These are phyloP conservation scores for Fraxinus dipetala DNA, from an alignment of 305 asterid species.

Conservation along the genomic window DNA sequence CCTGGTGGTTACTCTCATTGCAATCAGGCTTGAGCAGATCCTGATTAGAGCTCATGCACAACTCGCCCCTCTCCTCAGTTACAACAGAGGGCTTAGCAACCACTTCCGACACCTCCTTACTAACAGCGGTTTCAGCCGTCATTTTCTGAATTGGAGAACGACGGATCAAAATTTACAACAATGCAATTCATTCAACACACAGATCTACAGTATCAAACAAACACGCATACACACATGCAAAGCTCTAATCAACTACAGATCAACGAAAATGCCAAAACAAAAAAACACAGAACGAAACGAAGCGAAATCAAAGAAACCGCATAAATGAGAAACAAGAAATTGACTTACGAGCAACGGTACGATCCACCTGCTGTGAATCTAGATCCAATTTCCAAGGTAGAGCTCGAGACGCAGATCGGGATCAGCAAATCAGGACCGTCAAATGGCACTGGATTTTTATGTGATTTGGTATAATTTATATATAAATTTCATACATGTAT, in stretches of 20 bases:
- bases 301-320: not conserved
- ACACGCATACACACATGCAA: constrained; percentile 4
- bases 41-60: constrained; percentile 31
- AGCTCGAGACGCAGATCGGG: constrained; percentile 29
- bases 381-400: constrained; percentile 32
- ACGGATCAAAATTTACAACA: constrained; percentile 29
- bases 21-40: constrained; percentile 33
- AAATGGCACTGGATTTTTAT: constrained; percentile 31
- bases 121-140: constrained; percentile 45
- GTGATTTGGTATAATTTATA: not conserved
- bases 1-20: constrained; percentile 30
- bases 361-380: constrained; percentile 33
- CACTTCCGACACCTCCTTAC: constrained; percentile 31
- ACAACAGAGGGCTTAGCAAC: constrained; percentile 15
- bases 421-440: constrained; percentile 28
- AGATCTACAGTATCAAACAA: constrained; percentile 4
- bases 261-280: not conserved
- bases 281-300: not conserved
- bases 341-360: constrained; percentile 35
- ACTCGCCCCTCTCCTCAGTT: constrained; percentile 34
- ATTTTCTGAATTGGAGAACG: constrained; percentile 23
- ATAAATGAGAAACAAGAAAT: not conserved
- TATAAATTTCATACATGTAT: not conserved
- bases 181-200: constrained; percentile 12
- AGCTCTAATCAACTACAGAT: not conserved